Conservation (phyloP, 23 red algal genomes). For the Chondrus crispus region DNA sequence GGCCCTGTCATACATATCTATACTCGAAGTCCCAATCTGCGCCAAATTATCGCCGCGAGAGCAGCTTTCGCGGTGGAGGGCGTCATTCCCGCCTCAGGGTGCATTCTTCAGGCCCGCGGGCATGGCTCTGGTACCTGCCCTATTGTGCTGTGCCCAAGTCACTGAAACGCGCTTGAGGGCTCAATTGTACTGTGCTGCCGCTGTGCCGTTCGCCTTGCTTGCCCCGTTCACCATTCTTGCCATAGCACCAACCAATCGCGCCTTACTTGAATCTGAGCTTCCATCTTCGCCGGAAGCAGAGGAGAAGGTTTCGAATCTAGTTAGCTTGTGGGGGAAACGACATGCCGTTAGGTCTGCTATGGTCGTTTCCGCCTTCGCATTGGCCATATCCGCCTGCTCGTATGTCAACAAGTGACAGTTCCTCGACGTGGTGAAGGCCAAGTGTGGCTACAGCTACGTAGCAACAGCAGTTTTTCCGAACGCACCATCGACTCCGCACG, state of each 20-base stretch:
- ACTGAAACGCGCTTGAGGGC: background rate
- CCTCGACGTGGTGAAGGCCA: no score
- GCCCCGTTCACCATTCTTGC: background rate
- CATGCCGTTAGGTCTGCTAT: conserved; percentile 18
- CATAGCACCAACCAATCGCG: background rate
- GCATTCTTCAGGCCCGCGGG: background rate
- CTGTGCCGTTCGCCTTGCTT: conserved; percentile 17
- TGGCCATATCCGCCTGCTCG: background rate
- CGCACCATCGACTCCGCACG: no score
- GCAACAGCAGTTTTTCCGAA: no score
- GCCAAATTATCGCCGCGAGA: background rate
- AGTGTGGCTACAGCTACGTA: no score
- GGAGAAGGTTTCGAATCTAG: background rate
- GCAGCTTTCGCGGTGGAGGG: background rate
- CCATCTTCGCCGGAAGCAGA: background rate
- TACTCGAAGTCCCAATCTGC: conserved; percentile 16
- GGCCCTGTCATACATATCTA: conserved; percentile 16
- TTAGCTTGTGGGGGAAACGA: background rate
- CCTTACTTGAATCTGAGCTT: background rate
- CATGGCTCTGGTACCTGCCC: background rate
- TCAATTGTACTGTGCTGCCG: background rate
- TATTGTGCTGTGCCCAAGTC: background rate
- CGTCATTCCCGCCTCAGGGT: background rate
- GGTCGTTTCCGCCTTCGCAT: background rate
- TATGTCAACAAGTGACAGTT: no score